Base-by-base conservation (phyloP, 768 basidiomycete species). In the Boletus vinaceobasis region DNA sequence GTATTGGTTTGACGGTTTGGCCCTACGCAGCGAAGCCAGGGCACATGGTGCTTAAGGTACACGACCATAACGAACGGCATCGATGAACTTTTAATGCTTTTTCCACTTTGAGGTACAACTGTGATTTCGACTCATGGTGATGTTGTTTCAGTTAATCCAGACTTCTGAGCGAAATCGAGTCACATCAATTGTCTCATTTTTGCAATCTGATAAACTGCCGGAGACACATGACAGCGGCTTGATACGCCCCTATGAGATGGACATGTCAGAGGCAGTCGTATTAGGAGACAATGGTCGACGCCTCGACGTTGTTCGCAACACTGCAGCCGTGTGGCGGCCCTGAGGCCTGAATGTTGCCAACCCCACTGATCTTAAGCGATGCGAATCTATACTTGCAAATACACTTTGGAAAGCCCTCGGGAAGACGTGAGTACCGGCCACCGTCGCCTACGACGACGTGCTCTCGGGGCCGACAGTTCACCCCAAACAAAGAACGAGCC, bases 21-120 rank as follows among this genome's bases (percentile, higher is more conserved):
- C 36, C 19, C 17, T 42, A 8, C 9, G n/a, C 38, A 65, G 65
- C 47, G 62, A 66, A 27, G 26, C 33, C 45, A 53, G 52, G 40
- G 38, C 55, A 0, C 43, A 57, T 2, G 32, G 23, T 1, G 19
- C 43, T 38, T 57, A 40, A 37, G 27, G 19, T 13, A 23, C 27
- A 43, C 14, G 15, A 29, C 35, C 29, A 7, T 17, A 4, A 39
- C 19, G 31, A 40, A 42, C 31, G 33, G 10, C 17, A 27, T 32
- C 5, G 7, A 46, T 32, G n/a, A 19, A 23, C 5, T 11, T 43
- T 33, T 1, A 15, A 26, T 23, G 3, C 9, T 42, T 17, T 5
- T 56, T 38, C 27, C 9, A 7, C 15, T 35, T 27, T 33, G 21
- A 9, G 31, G 19, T 17, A 31, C 27, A 10, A 37, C 44, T 17